phyloP scores from a whole-genome alignment of 1,139 yeast species.

The Yamadazyma blattariae region DNA sequence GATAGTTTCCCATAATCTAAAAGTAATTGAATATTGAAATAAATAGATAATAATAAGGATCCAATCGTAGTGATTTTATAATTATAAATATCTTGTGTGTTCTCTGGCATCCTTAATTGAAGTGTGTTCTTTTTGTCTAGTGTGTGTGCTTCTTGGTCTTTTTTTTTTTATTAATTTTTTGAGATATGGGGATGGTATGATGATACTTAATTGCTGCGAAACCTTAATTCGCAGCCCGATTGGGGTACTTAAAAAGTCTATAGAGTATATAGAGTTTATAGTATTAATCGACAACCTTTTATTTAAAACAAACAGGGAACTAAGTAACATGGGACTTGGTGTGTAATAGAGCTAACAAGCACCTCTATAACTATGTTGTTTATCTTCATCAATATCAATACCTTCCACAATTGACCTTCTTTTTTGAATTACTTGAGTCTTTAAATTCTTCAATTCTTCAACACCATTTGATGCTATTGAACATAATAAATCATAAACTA shows the following conservation, averaged over 20 bases:
- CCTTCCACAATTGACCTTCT: constrained; percentile 14
- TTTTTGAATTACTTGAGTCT: constrained; percentile 18
- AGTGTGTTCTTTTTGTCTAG: no score
- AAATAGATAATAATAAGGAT: constrained; percentile 51
- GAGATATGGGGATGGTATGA: neutral
- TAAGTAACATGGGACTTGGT: no score
- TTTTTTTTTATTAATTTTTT: no score
- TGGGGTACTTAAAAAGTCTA: no score
- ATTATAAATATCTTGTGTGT: constrained; percentile 11
- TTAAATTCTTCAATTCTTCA: constrained; percentile 24
- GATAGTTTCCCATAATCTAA: constrained; percentile 45
- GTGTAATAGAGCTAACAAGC: no score
- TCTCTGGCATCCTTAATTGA: constrained; percentile 1
- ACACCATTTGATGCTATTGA: constrained; percentile 40
- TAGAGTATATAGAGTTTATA: no score
- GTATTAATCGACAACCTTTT: no score
- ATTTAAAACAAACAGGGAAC: no score
- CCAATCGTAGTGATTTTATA: constrained; percentile 47
- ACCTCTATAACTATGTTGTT: constrained; percentile 50
- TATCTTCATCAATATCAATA: constrained; percentile 26
- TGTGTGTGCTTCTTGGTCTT: no score
- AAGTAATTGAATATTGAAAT: constrained; percentile 53
- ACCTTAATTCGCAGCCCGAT: no score
- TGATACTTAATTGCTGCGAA: neutral
- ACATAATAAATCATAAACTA: constrained; percentile 32